Evolutionary conservation across 441 rosid genomes (phyloP), one percentile per base, ranked within the genome.

Genomic region (Mallotus repandus): DNA sequence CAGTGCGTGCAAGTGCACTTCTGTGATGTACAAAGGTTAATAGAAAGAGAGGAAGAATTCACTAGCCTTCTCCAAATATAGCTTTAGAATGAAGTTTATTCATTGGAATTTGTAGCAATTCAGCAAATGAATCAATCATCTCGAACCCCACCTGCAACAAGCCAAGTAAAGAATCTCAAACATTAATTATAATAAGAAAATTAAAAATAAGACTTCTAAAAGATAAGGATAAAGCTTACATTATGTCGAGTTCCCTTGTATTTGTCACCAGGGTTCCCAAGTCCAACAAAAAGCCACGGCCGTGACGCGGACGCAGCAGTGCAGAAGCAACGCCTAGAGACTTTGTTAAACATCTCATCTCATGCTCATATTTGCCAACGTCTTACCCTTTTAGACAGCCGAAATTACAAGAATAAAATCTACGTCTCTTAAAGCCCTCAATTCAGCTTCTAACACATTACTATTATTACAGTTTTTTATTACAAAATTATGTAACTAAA

Each of bases 181-280:
- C 29, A 74, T 60, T 70, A 71, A 66, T 13, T 41, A 62, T 58
- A 15, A 9, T 9, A 5, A 68, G 14, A 19, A 48, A 58, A 49
- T 2, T 22, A 21, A 35, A 63, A n/a, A 38, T 15, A 16, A 43
- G 32, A 16, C 3, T 46, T 25, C 9, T 12, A 7, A 11, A 18
- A n/a, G 32, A 43, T 45, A 54, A 35, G 15, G 22, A 16, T 29
- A 35, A 25, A 25, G 29, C 29, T 25, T 84, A 92, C 98, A 84
- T 92, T 92, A 85, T 91, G 92, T 74, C 98, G 81, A 22, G 97
- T 92, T 76, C 94, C 93, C 78, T 81, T 82, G 80, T 75, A 92
- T 80, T 92, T 94, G 21, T 92, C 97, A 2, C 97, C 97, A 0
- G 97, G 98, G 76, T 94, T 94, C 7, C 97, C 98, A 79, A 94